These are phyloP conservation scores for Candida lessepsii DNA, from an alignment of 805 yeast genomes.

Conservation along the genomic window DNA sequence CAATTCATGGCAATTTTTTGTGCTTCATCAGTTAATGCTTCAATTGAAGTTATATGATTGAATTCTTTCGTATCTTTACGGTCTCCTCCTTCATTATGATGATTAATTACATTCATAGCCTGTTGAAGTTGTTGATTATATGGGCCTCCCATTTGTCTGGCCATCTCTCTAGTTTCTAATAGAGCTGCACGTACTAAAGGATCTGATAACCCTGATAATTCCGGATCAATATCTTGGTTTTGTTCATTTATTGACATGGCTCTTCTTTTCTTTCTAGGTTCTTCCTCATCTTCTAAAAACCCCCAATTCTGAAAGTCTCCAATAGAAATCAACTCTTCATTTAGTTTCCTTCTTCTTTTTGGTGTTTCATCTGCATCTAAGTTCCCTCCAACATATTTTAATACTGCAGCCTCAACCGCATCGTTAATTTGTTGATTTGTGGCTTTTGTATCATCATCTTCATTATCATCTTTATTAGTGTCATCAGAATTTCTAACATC, in stretches of 20 bases:
- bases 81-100: slow-evolving; percentile 7
- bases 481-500: too few species aligned
- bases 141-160: slow-evolving; percentile 29
- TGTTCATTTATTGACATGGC: slow-evolving; percentile 2
- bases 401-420: slow-evolving; percentile 77
- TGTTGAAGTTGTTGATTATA: slow-evolving; percentile 26
- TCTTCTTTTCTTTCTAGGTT: slow-evolving; percentile 16
- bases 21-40: slow-evolving; percentile 35
- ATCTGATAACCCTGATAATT: slow-evolving; percentile 40
- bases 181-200: slow-evolving; percentile 70
- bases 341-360: slow-evolving; percentile 23
- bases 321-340: slow-evolving; percentile 41
- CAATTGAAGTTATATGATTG: slow-evolving; percentile 28
- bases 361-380: slow-evolving; percentile 30
- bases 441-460: slow-evolving; percentile 24
- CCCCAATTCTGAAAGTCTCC: slow-evolving; percentile 57
- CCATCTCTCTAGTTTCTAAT: slow-evolving; percentile 63
- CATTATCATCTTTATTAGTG: slow-evolving; percentile 6
- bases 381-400: slow-evolving; percentile 68
- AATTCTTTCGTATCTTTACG: slow-evolving; percentile 17
- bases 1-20: slow-evolving; percentile 33
- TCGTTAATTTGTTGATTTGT: slow-evolving; percentile 42
- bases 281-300: slow-evolving; percentile 38
- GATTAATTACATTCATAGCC: slow-evolving; percentile 26
- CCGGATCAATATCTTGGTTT: slow-evolving; percentile 35